Percentiles rank a stretch among this genome's conserved stretches.
phyloP scores from a whole-genome alignment of 495 filamentous ascomycete species.

The Penicillium turbatum region DNA sequence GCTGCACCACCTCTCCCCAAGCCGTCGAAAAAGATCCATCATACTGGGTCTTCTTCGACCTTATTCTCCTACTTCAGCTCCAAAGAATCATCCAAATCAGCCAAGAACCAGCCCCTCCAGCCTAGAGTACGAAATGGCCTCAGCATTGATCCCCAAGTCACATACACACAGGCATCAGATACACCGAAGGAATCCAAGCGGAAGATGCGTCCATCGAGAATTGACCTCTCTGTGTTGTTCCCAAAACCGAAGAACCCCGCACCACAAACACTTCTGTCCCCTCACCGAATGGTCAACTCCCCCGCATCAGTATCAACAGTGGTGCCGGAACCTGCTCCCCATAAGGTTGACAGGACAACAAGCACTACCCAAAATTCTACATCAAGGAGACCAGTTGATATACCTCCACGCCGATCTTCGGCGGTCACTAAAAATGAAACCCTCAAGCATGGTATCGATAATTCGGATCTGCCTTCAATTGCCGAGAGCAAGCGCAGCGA shows the following conservation, averaged over 20 bases:
- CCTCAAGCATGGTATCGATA: slow-evolving; percentile 11
- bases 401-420: slow-evolving; percentile 19
- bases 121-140: slow-evolving; percentile 23
- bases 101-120: slow-evolving; percentile 19
- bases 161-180: slow-evolving; percentile 22
- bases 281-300: slow-evolving; percentile 43
- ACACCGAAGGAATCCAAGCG: slow-evolving; percentile 37
- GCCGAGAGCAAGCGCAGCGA: slow-evolving; percentile 21
- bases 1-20: slow-evolving; percentile 24
- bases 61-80: slow-evolving; percentile 38
- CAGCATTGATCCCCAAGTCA: slow-evolving; percentile 22
- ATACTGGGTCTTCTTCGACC: slow-evolving; percentile 35
- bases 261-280: slow-evolving; percentile 36
- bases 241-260: slow-evolving; percentile 37
- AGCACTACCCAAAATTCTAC: slow-evolving; percentile 10
- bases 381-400: slow-evolving; percentile 27
- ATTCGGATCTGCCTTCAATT: slow-evolving; percentile 21
- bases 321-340: slow-evolving; percentile 25
- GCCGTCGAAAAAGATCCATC: slow-evolving; percentile 31
- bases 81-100: slow-evolving; percentile 25
- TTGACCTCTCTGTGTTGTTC: slow-evolving; percentile 46
- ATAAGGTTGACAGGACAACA: slow-evolving; percentile 14
- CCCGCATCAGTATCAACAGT: slow-evolving; percentile 40
- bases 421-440: slow-evolving; percentile 9
- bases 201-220: slow-evolving; percentile 38